Conservation (phyloP, 2,329 filamentous ascomycete species). For the Microthyrium microscopicum region DNA sequence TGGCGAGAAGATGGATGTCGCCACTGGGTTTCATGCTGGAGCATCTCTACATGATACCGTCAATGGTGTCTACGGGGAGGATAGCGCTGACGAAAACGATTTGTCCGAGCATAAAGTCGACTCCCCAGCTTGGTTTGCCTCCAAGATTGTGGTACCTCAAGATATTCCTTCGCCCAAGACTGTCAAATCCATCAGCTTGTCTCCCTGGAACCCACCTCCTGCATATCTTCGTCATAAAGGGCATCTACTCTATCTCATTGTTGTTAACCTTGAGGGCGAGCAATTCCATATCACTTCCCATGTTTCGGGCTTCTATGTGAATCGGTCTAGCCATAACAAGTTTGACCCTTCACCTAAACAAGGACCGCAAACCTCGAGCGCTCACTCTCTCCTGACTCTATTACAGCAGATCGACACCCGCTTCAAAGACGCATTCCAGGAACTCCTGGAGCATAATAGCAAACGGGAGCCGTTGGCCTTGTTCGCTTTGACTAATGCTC, state of each 20-base stretch:
- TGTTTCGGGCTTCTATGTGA: conserved; percentile 90
- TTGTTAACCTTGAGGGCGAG: conserved; percentile 87
- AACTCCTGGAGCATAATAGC: conserved; percentile 71
- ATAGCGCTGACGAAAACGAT: conserved; percentile 32
- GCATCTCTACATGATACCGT: conserved; percentile 76
- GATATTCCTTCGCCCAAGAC: conserved; percentile 71
- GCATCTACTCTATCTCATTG: conserved; percentile 76
- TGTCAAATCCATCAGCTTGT: conserved; percentile 74
- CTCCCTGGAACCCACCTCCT: conserved; percentile 91
- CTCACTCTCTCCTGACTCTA: conserved; percentile 75
- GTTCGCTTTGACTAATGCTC: conserved; percentile 90
- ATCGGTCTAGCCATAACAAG: conserved; percentile 87
- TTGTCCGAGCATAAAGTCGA: conserved; percentile 65
- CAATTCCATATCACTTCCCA: conserved; percentile 87
- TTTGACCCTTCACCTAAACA: conserved; percentile 79
- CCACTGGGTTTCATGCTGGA: conserved; percentile 74
- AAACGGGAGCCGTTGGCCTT: conserved; percentile 75
- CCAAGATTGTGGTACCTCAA: conserved; percentile 49
- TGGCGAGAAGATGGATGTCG: conserved; percentile 69
- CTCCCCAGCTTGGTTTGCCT: conserved; percentile 48
- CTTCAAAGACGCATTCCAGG: conserved; percentile 59
- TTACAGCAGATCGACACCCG: conserved; percentile 67
- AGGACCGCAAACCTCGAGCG: conserved; percentile 58
- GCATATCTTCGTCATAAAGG: conserved; percentile 81
- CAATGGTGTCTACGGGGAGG: conserved; percentile 19